Evolutionary conservation across 805 yeast genomes (phyloP).

Genomic region (Scheffersomyces spartinae): DNA sequence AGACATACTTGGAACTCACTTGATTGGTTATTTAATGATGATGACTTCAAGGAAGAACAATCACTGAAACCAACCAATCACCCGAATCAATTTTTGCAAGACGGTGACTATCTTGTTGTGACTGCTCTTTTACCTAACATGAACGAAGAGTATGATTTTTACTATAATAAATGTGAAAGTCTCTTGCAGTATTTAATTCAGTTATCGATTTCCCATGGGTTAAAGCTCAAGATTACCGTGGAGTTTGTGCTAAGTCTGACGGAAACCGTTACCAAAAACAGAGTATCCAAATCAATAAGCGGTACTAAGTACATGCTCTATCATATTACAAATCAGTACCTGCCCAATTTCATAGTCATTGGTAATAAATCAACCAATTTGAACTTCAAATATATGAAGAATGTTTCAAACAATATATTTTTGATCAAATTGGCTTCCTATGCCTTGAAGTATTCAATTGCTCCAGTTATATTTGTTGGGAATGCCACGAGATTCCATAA

Average conservation of each 20-base stretch:
- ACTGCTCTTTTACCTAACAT: constrained; percentile 23
- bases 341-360: constrained; percentile 24
- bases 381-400: constrained; percentile 27
- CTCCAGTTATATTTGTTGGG: constrained; percentile 29
- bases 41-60: constrained; percentile 4
- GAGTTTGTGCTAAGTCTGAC: constrained; percentile 27
- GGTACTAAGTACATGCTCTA: constrained; percentile 25
- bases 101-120: constrained; percentile 29
- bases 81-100: constrained; percentile 13
- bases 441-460: constrained; percentile 24
- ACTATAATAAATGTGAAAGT: constrained; percentile 12
- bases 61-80: constrained; percentile 3
- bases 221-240: constrained; percentile 25
- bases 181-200: constrained; percentile 11
- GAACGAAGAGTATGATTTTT: constrained; percentile 11
- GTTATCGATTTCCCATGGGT: constrained; percentile 6
- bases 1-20: constrained; percentile 33
- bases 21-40: constrained; percentile 23
- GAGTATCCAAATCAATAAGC: constrained; percentile 3
- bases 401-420: constrained; percentile 1
- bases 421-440: constrained; percentile 26
- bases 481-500: too few relatives aligned
- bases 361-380: constrained; percentile 29
- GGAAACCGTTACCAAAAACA: constrained; percentile 9
- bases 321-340: constrained; percentile 28